These are phyloP conservation scores for Stipa capillata DNA, from an alignment of 176 grass and related monocot species.

Conservation along the genomic window DNA sequence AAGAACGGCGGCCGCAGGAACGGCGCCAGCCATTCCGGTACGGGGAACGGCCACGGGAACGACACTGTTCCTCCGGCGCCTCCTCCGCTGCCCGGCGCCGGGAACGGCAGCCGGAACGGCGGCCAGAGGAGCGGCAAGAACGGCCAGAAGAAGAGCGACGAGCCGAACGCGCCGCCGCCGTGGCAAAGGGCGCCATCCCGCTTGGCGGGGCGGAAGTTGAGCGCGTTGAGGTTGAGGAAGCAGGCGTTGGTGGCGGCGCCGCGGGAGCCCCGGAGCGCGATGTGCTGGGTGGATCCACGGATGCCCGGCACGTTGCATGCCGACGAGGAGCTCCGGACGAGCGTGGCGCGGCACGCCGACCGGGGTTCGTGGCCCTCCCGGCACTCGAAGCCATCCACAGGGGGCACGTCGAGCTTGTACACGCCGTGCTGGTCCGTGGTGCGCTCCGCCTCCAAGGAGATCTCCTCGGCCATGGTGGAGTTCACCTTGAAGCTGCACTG, in stretches of 20 bases:
- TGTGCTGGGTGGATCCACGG: conserved; percentile 69
- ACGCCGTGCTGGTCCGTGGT: conserved; percentile 82
- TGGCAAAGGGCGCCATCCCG: conserved; percentile 46
- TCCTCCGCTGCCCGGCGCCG: background rate
- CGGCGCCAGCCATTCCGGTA: conserved; percentile 58
- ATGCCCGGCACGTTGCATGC: conserved; percentile 71
- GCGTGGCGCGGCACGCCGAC: conserved; percentile 74
- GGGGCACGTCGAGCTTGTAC: conserved; percentile 88
- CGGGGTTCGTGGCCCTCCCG: conserved; percentile 66
- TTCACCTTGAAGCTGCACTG: conserved; percentile 85
- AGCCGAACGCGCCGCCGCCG: background rate
- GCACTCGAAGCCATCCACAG: conserved; percentile 76
- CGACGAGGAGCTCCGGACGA: conserved; percentile 55
- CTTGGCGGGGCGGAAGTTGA: conserved; percentile 76
- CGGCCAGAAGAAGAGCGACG: conserved; percentile 84
- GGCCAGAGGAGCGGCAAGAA: conserved; percentile 69
- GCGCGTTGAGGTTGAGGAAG: conserved; percentile 94
- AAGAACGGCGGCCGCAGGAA: conserved; percentile 65
- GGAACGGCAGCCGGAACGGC: conserved; percentile 36
- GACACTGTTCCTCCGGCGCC: conserved; percentile 32
- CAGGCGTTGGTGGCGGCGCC: conserved; percentile 43
- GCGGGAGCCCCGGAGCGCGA: conserved; percentile 51
- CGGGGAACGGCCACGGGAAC: conserved; percentile 61
- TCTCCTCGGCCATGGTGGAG: conserved; percentile 46
- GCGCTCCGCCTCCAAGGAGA: conserved; percentile 80